phyloP scores from a whole-genome alignment of 1,284 basidiomycete genomes.

The Pterulicium gracile region DNA sequence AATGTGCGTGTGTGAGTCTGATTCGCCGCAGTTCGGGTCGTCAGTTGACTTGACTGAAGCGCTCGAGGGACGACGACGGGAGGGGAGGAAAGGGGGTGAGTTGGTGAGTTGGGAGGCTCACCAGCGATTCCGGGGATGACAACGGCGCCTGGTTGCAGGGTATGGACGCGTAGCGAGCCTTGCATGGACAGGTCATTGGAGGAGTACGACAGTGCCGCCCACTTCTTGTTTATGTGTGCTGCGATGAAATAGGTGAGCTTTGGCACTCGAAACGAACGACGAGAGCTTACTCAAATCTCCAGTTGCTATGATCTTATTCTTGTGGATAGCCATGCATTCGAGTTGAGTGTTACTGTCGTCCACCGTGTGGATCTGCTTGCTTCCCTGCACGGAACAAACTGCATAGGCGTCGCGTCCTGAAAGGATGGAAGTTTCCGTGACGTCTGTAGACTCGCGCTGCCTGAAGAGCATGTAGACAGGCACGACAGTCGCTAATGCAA shows the following conservation, averaged over 20 bases:
- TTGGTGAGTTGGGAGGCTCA: slow-evolving; percentile 21
- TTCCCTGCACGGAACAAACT: background rate
- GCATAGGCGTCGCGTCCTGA: background rate
- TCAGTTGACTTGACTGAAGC: slow-evolving; percentile 2
- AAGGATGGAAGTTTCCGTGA: background rate
- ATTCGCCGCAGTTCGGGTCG: slow-evolving; percentile 2
- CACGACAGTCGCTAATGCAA: background rate
- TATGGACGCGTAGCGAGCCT: slow-evolving; percentile 29
- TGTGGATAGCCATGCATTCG: background rate
- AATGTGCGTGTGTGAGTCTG: slow-evolving; percentile 78
- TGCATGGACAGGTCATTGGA: slow-evolving; percentile 7
- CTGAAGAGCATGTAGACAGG: slow-evolving; percentile 1
- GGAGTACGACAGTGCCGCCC: background rate
- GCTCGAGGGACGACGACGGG: no score
- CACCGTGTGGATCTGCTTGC: slow-evolving; percentile 1
- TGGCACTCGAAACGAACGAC: no score
- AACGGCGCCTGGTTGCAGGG: slow-evolving; percentile 41
- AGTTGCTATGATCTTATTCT: background rate
- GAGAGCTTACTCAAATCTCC: background rate
- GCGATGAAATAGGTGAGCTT: no score
- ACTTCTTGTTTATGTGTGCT: background rate
- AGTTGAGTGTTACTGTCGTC: background rate
- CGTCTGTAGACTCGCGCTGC: background rate
- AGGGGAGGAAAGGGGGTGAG: slow-evolving; percentile 11
- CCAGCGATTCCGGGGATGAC: slow-evolving; percentile 61